Evolutionary conservation across 805 yeast genomes (phyloP), one percentile per base, ranked within the genome.

Genomic region (Yarrowia keelungensis): DNA sequence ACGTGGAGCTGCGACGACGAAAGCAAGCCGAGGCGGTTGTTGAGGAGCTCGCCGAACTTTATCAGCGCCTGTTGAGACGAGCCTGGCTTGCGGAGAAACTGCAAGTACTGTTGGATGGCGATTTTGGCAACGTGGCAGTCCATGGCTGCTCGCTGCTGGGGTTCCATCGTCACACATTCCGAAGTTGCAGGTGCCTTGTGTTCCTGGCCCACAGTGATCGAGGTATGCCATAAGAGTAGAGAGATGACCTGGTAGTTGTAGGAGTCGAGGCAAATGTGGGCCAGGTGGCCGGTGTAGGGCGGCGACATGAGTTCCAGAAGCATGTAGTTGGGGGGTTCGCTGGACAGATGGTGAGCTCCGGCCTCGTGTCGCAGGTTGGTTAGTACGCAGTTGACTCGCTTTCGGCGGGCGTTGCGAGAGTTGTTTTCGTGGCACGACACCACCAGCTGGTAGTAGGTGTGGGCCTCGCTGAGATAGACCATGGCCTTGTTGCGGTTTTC

Each of bases 391-490:
- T 56, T 56, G 38, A 56, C 62, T 41, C 62, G 47, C 36, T 56
- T 56, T 9, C 62, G 15, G 5, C 62, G 62, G 38, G 62, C 62
- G 62, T 56, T 56, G 38, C 38, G 47, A 26, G 47, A 56, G 15
- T 10, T 26, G 22, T 19, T 14, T 14, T 53, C 45, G 39, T 38
- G 45, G 45, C 59, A 39, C 7, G 45, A 53, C 36, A 39, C 42
- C 36, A 32, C 47, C 16, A 56, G 38, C 22, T 56, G 47, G 38
- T 41, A 56, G 47, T 56, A 56, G 38, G 62, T 42, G 38, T 56
- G 62, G 38, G 62, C 62, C 47, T 56, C 62, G 47, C 62, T 56
- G 47, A 56, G 62, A n/a, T 56, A 56, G 38, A 56, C 62, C 62
- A 56, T 56, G 47, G 62, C 62, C 62, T 56, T 56, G 62, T 56